Evolutionary conservation across 2,329 filamentous ascomycete genomes (phyloP).

Genomic region (Capronia coronata): DNA sequence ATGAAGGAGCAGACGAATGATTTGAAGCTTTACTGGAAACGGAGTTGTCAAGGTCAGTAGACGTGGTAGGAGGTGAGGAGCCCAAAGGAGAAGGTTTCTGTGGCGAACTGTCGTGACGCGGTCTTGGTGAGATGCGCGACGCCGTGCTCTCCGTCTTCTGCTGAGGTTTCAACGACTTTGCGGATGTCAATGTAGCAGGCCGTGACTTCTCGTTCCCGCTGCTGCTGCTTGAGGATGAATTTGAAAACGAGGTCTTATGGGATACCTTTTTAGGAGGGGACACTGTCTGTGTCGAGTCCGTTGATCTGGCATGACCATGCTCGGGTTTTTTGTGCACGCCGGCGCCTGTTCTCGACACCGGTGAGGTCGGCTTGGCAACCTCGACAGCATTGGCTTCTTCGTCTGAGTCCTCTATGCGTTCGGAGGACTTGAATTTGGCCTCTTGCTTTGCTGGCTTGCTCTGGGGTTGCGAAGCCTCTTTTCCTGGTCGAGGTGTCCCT

Average conservation of each 20-base stretch:
- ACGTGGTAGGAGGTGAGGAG: slow-evolving; percentile 55
- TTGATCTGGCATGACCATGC: slow-evolving; percentile 4
- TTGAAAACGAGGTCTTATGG: slow-evolving; percentile 25
- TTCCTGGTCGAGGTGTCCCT: slow-evolving; percentile 25
- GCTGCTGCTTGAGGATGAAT: slow-evolving; percentile 21
- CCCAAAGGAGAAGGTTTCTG: slow-evolving; percentile 57
- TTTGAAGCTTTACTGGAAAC: slow-evolving; percentile 36
- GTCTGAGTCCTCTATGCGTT: slow-evolving; percentile 49
- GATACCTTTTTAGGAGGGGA: slow-evolving; percentile 13
- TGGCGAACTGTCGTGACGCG: slow-evolving; percentile 45
- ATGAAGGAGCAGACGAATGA: slow-evolving; percentile 42
- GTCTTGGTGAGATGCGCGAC: slow-evolving; percentile 31
- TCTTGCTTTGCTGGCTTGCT: slow-evolving; percentile 34
- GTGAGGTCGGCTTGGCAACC: slow-evolving; percentile 27
- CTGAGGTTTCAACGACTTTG: slow-evolving; percentile 21
- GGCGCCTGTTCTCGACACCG: slow-evolving; percentile 7
- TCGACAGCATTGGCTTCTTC: slow-evolving; percentile 45
- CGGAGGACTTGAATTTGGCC: slow-evolving; percentile 48
- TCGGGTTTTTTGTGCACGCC: slow-evolving; percentile 12
- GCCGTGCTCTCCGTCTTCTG: slow-evolving; percentile 10
- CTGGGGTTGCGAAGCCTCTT: slow-evolving; percentile 32
- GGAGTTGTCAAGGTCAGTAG: slow-evolving; percentile 50
- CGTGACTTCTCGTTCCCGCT: slow-evolving; percentile 21
- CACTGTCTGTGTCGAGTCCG: slow-evolving; percentile 9
- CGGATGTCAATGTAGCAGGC: slow-evolving; percentile 5